phyloP scores from a whole-genome alignment of 2,329 filamentous ascomycete species.

The Monilinia vaccinii-corymbosi region DNA sequence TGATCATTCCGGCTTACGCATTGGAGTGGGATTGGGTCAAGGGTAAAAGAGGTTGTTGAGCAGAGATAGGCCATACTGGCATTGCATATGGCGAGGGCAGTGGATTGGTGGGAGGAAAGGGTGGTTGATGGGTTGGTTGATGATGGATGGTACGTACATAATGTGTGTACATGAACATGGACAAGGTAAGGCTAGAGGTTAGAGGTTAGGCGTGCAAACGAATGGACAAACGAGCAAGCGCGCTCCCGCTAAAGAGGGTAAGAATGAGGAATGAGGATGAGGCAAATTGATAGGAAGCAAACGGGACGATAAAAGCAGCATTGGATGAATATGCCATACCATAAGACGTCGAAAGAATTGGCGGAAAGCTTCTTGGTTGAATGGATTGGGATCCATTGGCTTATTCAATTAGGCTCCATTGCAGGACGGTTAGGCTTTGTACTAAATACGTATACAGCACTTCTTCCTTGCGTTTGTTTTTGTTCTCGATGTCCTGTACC shows the following conservation, averaged over 20 bases:
- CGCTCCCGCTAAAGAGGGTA: constrained; percentile 25
- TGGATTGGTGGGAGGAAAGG: constrained; percentile 9
- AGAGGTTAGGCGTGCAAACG: not conserved
- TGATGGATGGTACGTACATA: not conserved
- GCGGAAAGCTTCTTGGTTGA: constrained; percentile 2
- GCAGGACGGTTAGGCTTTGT: constrained; percentile 17
- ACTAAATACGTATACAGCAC: too few relatives aligned
- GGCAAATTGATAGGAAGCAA: too few relatives aligned
- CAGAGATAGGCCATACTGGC: constrained; percentile 28
- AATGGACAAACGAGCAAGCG: constrained; percentile 32
- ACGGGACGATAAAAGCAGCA: constrained; percentile 9
- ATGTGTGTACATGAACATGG: too few relatives aligned
- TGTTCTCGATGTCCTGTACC: too few relatives aligned
- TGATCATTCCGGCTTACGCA: constrained; percentile 23
- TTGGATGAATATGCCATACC: not conserved
- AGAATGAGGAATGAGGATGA: too few relatives aligned
- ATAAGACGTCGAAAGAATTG: too few relatives aligned
- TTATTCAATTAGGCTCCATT: constrained; percentile 17
- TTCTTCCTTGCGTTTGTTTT: not conserved
- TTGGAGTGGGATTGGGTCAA: constrained; percentile 25
- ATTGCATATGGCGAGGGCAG: constrained; percentile 20
- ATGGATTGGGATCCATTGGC: constrained; percentile 10
- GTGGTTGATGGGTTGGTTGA: not conserved
- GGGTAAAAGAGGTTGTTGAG: constrained; percentile 25
- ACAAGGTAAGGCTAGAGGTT: too few relatives aligned